Base-by-base conservation (phyloP, 805 yeast species). In the Yamadazyma sp. region DNA sequence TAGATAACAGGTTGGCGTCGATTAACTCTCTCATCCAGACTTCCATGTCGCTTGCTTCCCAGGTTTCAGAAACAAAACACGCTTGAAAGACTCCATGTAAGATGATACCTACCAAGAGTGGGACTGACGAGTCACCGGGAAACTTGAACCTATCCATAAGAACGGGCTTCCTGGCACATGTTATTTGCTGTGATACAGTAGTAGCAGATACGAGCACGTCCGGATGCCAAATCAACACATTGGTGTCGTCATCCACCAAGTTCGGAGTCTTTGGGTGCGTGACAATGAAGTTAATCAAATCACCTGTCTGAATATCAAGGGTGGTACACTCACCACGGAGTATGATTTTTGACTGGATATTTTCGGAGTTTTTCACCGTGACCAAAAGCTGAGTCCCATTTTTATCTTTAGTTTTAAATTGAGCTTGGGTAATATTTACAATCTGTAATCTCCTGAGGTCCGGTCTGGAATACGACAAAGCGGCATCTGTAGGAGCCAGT, bases 151-250 rank as follows among this genome's bases (percentile, higher is more conserved):
- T 64, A 19, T 73, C 67, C 21, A 67, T 64, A 3, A 91, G 57
- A 0, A 86, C 80, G 0, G 91, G 77, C 41, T 80, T 76, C 38
- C 99, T 65, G 20, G 78, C 67, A 54, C 99, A 93, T 13, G 66
- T 70, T 20, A 87, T 63, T 2, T 91, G 82, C 28, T 84, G 84
- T 1, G 96, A 82, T 1, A 89, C 75, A 3, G 82, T 64, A 0
- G 98, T 93, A 2, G 96, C 89, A 0, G 96, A 77, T 0, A 91
- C 62, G 9, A 93, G 60, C 3, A 77, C 61, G 54, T 93, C 98
- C 0, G 99, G 99, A 47, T 84, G 77, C 73, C 93, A 74, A 14
- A 91, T 72, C 19, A 90, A 59, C n/a, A 89, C 55, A 47, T 83
- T 79, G 20, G 72, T 72, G 22, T 70, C 60, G 41, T 73, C 72